These are phyloP conservation scores for Vanrija sp. DNA, from an alignment of 1,284 basidiomycete species.

Conservation along the genomic window DNA sequence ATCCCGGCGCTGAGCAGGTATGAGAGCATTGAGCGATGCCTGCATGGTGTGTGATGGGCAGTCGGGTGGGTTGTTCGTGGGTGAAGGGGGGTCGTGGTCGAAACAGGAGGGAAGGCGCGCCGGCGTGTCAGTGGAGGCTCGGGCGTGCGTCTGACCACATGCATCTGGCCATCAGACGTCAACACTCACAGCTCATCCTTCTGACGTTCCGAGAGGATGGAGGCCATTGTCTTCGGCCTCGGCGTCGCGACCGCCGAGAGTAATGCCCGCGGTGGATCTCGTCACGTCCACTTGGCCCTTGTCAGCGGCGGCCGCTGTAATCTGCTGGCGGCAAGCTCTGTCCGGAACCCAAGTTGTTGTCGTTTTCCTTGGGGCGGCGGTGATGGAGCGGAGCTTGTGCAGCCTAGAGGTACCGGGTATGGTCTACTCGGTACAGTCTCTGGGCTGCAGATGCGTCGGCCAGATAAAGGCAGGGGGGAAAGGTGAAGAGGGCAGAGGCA, in stretches of 20 bases:
- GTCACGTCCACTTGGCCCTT: background rate
- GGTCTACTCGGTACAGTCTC: too few species aligned
- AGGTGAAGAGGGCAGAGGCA: too few species aligned
- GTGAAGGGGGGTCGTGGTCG: background rate
- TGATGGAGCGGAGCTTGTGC: too few species aligned
- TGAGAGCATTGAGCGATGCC: conserved; percentile 79
- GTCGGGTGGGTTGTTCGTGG: background rate
- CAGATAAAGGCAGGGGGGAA: too few species aligned
- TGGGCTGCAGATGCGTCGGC: background rate
- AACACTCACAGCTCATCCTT: conserved; percentile 71
- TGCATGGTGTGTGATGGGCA: conserved; percentile 37
- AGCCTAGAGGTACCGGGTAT: too few species aligned
- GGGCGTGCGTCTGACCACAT: background rate
- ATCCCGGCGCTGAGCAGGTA: conserved; percentile 70
- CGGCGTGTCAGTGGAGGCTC: background rate
- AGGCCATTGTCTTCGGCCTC: conserved; percentile 30
- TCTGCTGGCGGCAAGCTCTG: background rate
- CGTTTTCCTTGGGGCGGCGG: too few species aligned
- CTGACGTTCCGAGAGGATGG: conserved; percentile 66
- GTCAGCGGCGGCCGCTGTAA: conserved; percentile 6
- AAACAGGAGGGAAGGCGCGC: background rate
- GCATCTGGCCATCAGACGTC: background rate
- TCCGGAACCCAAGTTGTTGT: background rate
- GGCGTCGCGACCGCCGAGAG: too few species aligned
- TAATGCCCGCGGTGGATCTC: background rate